These are phyloP conservation scores for Buxus sempervirens DNA, from an alignment of 164 flowering plant genomes.

Conservation along the genomic window DNA sequence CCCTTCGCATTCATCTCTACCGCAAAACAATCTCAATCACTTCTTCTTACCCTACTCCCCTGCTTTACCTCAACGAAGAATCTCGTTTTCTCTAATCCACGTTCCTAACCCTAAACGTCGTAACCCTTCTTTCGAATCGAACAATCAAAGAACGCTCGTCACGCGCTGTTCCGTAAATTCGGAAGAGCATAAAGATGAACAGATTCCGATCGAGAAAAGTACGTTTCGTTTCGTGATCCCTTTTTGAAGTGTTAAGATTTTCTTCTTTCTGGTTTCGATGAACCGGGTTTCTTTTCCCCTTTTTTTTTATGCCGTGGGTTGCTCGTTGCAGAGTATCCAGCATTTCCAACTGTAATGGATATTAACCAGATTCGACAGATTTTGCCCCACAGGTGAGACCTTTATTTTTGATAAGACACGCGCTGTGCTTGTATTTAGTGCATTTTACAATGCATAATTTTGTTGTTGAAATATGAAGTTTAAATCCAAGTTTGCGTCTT, in stretches of 20 bases:
- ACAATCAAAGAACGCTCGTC: slow-evolving; percentile 4
- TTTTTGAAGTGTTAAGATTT: background rate
- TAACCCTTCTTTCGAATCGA: background rate
- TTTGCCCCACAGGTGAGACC: slow-evolving; percentile 75
- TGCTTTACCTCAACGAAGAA: background rate
- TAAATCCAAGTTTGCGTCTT: background rate
- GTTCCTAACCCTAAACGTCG: slow-evolving; percentile 8
- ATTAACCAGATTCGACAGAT: slow-evolving; percentile 81
- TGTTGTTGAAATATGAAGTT: background rate
- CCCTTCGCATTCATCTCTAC: slow-evolving; percentile 7
- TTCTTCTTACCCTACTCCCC: background rate
- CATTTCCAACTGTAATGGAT: slow-evolving; percentile 85
- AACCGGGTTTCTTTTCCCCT: background rate
- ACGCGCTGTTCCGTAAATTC: slow-evolving; percentile 11
- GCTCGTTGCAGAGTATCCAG: slow-evolving; percentile 45
- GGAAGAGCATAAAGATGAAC: slow-evolving; percentile 6
- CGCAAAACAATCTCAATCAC: background rate
- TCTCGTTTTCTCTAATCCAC: slow-evolving; percentile 6
- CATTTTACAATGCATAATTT: background rate
- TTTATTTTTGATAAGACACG: background rate
- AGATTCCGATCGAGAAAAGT: slow-evolving; percentile 31
- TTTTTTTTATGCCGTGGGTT: background rate
- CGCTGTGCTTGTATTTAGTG: background rate
- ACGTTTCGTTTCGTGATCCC: slow-evolving; percentile 1
- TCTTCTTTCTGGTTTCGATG: background rate